Conservation (phyloP, 495 filamentous ascomycete species). For the Beverwykella pulmonaria region DNA sequence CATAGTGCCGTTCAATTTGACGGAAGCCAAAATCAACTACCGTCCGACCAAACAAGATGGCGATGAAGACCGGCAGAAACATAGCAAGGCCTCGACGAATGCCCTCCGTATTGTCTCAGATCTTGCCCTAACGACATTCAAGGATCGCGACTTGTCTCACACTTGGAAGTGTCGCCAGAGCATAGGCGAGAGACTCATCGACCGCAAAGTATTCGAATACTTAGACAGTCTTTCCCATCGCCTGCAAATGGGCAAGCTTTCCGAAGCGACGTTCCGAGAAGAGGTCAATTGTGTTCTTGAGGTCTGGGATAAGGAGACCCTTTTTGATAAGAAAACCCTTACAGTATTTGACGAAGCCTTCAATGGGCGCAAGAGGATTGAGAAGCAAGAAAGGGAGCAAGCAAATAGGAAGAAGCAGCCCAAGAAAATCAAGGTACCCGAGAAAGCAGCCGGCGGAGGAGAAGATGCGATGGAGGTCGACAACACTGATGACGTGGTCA, state of each 20-base stretch:
- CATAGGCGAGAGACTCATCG: conserved; percentile 74
- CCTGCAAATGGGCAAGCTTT: conserved; percentile 72
- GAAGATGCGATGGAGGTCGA: conserved; percentile 25
- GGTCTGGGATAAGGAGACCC: conserved; percentile 88
- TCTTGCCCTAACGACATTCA: conserved; percentile 74
- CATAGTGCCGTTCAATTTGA: conserved; percentile 60
- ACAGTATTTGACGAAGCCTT: conserved; percentile 74
- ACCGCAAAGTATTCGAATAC: conserved; percentile 74
- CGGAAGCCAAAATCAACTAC: not conserved
- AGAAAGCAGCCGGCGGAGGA: conserved; percentile 49
- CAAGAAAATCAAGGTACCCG: conserved; percentile 72
- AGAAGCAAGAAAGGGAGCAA: conserved; percentile 42
- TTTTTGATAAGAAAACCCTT: conserved; percentile 76
- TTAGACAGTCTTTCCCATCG: conserved; percentile 69
- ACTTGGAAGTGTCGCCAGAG: conserved; percentile 89
- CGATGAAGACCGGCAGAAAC: conserved; percentile 47
- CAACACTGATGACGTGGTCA: not conserved
- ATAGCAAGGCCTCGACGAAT: conserved; percentile 50
- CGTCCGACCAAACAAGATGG: not conserved
- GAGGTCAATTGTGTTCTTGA: conserved; percentile 71
- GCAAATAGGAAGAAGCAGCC: conserved; percentile 42
- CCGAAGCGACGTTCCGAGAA: conserved; percentile 88
- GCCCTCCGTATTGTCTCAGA: conserved; percentile 87
- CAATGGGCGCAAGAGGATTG: conserved; percentile 55
- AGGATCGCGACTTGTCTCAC: conserved; percentile 68